Evolutionary conservation across 2,329 filamentous ascomycete species (phyloP), one percentile per base, ranked within the genome.

Genomic region (Aspergillus sp.): DNA sequence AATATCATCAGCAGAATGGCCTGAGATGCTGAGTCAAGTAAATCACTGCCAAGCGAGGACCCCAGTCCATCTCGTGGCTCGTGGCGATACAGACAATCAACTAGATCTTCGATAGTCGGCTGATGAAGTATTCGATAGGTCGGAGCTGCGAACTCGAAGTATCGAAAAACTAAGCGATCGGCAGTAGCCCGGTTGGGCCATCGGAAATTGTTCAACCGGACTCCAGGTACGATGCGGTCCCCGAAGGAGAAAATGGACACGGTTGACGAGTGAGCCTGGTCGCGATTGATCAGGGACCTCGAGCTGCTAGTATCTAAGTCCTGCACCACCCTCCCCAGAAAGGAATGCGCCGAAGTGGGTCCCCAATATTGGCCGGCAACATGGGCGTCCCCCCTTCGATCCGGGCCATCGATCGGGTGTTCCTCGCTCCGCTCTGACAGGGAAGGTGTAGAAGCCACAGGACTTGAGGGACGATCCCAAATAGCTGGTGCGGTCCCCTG

Each of bases 131-230:
- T 60, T 7, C 67, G 56, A 47, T 69, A 67, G 1, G 66, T 69
- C 6, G 64, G 67, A 3, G 66, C 61, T 12, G 66, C 65, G 22
- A 69, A 69, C 6, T 69, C 65, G 49, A 69, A 69, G 52, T 69
- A 69, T 18, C 66, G 64, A 50, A 56, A 62, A 12, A 65, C 49
- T 31, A 69, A 42, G 12, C 51, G 47, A 18, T 62, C 58, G 6
- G 63, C 65, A 0, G 49, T 57, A 10, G 42, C 46, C 10, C 51
- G 31, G n/a, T 54, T 52, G 0, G 66, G 67, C 67, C 66, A 69
- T 47, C 57, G 22, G 10, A 69, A 62, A 18, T 65, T 56, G 3
- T 55, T 46, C 14, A 58, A n/a, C 2, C 24, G 54, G 5, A 64
- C 52, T 20, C 54, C 55, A 6, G 62, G 62, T 3, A 57, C 57